Evolutionary conservation across 2,329 filamentous ascomycete species (phyloP).

Genomic region (Lasiodiplodia citricola): DNA sequence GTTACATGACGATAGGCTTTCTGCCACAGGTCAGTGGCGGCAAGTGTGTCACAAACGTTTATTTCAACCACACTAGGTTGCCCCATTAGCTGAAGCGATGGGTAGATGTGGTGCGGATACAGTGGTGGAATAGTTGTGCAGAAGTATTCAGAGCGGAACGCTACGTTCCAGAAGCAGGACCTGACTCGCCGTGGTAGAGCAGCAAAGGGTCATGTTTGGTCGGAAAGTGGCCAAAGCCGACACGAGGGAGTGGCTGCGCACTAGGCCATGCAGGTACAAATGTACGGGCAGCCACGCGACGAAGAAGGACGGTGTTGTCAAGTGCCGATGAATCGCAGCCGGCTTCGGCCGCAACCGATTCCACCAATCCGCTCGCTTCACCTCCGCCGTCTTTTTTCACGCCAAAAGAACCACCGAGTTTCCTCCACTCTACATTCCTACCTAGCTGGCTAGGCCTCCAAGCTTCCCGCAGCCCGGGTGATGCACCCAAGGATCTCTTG

Average conservation of each 20-base stretch:
- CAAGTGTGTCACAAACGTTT: too few species aligned
- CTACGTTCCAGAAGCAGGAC: neutral
- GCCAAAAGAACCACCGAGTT: neutral
- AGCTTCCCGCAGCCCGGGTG: neutral
- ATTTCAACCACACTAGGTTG: too few species aligned
- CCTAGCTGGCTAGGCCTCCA: neutral
- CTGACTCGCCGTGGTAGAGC: neutral
- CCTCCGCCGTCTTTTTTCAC: neutral
- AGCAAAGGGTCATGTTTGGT: neutral
- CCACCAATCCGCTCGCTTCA: constrained; percentile 1
- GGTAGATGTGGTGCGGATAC: too few species aligned
- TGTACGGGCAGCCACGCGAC: constrained; percentile 2
- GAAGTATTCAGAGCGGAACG: neutral
- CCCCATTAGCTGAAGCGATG: too few species aligned
- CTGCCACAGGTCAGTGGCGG: too few species aligned
- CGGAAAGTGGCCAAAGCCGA: neutral
- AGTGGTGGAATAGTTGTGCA: neutral
- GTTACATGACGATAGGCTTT: too few species aligned
- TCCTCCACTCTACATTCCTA: neutral
- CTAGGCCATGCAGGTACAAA: neutral
- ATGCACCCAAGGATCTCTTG: neutral
- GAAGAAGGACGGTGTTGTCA: neutral
- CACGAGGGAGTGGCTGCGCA: neutral
- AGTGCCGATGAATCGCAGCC: neutral
- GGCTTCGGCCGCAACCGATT: constrained; percentile 13